phyloP scores from a whole-genome alignment of 345 rosid species.

The Lepidium africanum region DNA sequence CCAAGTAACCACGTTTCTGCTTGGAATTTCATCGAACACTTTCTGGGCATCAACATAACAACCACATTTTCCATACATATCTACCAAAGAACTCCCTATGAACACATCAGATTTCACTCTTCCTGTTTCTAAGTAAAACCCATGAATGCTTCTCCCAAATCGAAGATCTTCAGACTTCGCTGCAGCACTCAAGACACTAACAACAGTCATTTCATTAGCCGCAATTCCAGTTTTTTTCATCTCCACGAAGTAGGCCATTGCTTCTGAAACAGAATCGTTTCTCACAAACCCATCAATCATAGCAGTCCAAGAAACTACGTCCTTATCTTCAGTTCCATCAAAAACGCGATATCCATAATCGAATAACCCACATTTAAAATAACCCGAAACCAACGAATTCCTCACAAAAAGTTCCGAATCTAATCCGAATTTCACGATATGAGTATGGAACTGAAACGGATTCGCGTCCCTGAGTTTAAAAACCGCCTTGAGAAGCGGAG shows the following conservation, averaged over 20 bases:
- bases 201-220: slow-evolving; percentile 60
- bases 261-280: slow-evolving; percentile 32
- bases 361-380: slow-evolving; percentile 25
- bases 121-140: slow-evolving; percentile 34
- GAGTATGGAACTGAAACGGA: slow-evolving; percentile 3
- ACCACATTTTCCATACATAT: slow-evolving; percentile 52
- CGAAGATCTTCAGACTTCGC: slow-evolving; percentile 25
- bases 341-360: slow-evolving; percentile 37
- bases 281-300: slow-evolving; percentile 56
- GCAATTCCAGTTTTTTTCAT: slow-evolving; percentile 39
- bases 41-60: slow-evolving; percentile 34
- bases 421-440: slow-evolving; percentile 41
- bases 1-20: slow-evolving; percentile 61
- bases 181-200: slow-evolving; percentile 45
- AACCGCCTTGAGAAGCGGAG: background rate
- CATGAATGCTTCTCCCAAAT: slow-evolving; percentile 20
- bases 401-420: slow-evolving; percentile 39
- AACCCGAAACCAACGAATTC: slow-evolving; percentile 47
- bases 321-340: slow-evolving; percentile 43
- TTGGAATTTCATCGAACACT: slow-evolving; percentile 50
- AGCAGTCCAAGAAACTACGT: slow-evolving; percentile 71
- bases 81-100: slow-evolving; percentile 54
- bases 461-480: background rate
- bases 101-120: slow-evolving; percentile 46
- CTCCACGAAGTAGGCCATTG: slow-evolving; percentile 35